Evolutionary conservation across 2,329 filamentous ascomycete species (phyloP), one percentile per base, ranked within the genome.

Genomic region (Moelleriella libera): DNA sequence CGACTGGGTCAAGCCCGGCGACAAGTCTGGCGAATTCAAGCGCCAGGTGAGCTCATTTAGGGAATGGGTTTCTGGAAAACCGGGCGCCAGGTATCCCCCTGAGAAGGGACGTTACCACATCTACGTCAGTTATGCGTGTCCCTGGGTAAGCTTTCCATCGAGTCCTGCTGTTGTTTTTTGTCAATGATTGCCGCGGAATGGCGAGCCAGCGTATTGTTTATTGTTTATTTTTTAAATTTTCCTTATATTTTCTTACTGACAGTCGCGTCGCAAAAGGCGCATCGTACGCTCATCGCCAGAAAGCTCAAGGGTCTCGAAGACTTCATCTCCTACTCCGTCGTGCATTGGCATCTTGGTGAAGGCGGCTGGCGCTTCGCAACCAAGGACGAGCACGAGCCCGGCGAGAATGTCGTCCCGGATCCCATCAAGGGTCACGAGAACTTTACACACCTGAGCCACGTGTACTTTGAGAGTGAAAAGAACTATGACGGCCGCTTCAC

Each of bases 101-200:
- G 90, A 97, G 68, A 87, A 86, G 67, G 87, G 77, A 47, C 77
- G 92, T 48, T 98, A 98, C 64, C 92, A 98, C 67, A 79, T 98
- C 57, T 98, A 90, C 62, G 83, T 95, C 55, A 90, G 84, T 58
- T 95, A 94, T 66, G 89, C 89, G 6, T 96, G 89, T 65, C 89
- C 89, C 4, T 96, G 89, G 89, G 82, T 72, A 56, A 47, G 66
- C n/a, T 58, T n/a, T 29, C 30, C 39, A 12, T 29, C 29, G 28
- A 11, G 10, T 14, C 9, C 12, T 10, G 12, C 21, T 21, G 21
- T 21, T 3, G 21, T 21, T 21, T 2, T 39, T 39, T 39, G 34
- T 39, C 2, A 12, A 39, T 21, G 21, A 21, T 21, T 21, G 21
- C 21, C 21, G 21, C 21, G 21, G 21, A 21, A 21, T 3, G 21